These are phyloP conservation scores for Yarrowia deformans DNA, from an alignment of 805 yeast species.

Conservation along the genomic window DNA sequence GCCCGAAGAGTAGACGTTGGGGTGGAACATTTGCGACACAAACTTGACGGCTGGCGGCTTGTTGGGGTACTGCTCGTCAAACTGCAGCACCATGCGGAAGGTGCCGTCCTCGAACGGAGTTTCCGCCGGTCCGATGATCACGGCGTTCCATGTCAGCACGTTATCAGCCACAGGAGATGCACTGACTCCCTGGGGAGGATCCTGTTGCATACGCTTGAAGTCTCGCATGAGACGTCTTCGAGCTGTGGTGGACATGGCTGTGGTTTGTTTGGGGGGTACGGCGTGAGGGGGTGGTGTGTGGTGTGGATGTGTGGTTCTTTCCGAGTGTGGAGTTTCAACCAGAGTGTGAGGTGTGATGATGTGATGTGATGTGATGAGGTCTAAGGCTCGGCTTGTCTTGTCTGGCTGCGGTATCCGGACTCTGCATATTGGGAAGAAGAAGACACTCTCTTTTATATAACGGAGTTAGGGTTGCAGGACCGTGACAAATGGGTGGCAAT, in stretches of 20 bases:
- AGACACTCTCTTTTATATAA: slow-evolving; percentile 12
- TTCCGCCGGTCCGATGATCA: slow-evolving; percentile 95
- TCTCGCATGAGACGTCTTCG: slow-evolving; percentile 98
- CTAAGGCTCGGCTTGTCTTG: slow-evolving; percentile 5
- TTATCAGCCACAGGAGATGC: slow-evolving; percentile 97
- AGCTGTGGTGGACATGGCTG: slow-evolving; percentile 93
- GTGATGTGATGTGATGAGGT: slow-evolving; percentile 11
- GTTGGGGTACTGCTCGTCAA: slow-evolving; percentile 97
- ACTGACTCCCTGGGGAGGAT: slow-evolving; percentile 97
- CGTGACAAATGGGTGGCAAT: slow-evolving; percentile 26
- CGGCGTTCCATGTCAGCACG: slow-evolving; percentile 98
- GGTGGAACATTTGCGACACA: slow-evolving; percentile 95
- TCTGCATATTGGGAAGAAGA: slow-evolving; percentile 24
- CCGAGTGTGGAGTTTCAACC: too few species aligned
- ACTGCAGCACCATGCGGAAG: slow-evolving; percentile 81
- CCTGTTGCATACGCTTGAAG: slow-evolving; percentile 97
- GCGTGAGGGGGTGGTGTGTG: neutral
- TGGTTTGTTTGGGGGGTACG: slow-evolving; percentile 24
- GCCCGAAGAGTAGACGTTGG: slow-evolving; percentile 94
- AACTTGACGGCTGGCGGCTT: slow-evolving; percentile 95
- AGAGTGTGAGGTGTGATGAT: too few species aligned
- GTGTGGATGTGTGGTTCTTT: too few species aligned
- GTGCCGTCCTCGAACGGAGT: slow-evolving; percentile 99
- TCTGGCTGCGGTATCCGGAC: neutral
- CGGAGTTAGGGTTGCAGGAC: slow-evolving; percentile 26